phyloP scores from a whole-genome alignment of 202 grass and related monocot genomes.

The Dendrocalamus latiflorus region DNA sequence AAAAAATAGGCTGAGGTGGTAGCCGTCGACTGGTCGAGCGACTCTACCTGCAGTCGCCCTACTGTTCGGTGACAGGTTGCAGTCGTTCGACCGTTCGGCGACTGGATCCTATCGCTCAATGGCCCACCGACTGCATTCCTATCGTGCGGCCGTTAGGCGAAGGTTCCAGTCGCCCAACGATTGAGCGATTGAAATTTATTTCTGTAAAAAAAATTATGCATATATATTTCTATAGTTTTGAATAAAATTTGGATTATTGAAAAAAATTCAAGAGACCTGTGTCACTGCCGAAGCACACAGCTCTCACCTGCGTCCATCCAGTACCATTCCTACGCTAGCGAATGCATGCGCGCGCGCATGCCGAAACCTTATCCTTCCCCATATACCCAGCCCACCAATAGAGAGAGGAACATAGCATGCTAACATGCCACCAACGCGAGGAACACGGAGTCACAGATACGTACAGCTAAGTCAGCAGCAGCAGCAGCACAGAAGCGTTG shows the following conservation, averaged over 20 bases:
- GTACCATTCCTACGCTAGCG: not conserved
- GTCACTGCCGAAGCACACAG: not conserved
- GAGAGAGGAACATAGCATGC: slow-evolving; percentile 6
- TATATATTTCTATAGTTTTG: too few species aligned
- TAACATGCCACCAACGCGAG: slow-evolving; percentile 29
- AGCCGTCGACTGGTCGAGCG: too few species aligned
- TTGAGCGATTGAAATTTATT: fast-evolving
- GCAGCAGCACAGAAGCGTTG: not conserved
- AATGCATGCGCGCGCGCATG: not conserved
- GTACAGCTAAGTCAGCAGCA: not conserved
- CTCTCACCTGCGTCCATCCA: not conserved
- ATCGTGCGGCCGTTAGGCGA: too few species aligned
- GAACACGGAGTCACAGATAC: slow-evolving; percentile 15
- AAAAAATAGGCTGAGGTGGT: too few species aligned
- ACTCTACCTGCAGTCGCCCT: too few species aligned
- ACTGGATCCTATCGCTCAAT: too few species aligned
- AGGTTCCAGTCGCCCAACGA: too few species aligned
- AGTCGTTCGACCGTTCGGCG: too few species aligned
- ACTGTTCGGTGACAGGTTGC: too few species aligned
- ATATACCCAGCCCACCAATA: slow-evolving; percentile 18
- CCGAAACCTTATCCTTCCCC: slow-evolving; percentile 38
- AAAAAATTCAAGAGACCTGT: not conserved
- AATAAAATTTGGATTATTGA: too few species aligned
- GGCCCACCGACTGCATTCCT: too few species aligned
- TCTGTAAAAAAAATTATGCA: too few species aligned